phyloP scores from a whole-genome alignment of 306 rosid genomes.

The Trichosanthes cucumerina region DNA sequence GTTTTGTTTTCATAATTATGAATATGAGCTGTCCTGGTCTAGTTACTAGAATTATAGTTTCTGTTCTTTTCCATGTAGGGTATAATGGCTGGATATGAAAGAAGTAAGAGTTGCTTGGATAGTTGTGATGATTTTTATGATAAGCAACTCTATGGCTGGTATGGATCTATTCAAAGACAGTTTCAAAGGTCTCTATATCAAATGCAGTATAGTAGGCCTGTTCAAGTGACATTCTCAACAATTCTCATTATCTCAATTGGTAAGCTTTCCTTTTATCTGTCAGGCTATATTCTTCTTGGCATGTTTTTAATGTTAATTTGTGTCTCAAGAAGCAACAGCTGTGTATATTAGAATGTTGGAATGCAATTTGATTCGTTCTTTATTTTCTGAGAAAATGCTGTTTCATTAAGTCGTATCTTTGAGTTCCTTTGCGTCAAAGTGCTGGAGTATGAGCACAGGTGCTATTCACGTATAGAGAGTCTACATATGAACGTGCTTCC shows the following conservation, averaged over 20 bases:
- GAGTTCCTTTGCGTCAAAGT: not conserved
- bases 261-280: slow-evolving; percentile 25
- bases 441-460: not conserved
- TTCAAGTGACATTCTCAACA: slow-evolving; percentile 45
- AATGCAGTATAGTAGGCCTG: slow-evolving; percentile 71
- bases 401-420: not conserved
- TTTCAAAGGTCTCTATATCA: slow-evolving; percentile 88
- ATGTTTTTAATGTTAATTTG: not conserved
- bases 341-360: not conserved
- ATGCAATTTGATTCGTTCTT: not conserved
- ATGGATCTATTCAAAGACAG: slow-evolving; percentile 73
- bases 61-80: slow-evolving; percentile 30
- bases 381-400: not conserved
- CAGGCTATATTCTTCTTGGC: not conserved
- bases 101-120: slow-evolving; percentile 55
- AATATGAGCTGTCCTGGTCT: not conserved
- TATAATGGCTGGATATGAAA: slow-evolving; percentile 34
- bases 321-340: not conserved
- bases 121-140: slow-evolving; percentile 56
- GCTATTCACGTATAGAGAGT: not conserved
- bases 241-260: slow-evolving; percentile 63
- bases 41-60: not conserved
- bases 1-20: slow-evolving; percentile 5
- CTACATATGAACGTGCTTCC: not conserved
- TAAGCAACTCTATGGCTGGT: slow-evolving; percentile 83